Base-by-base conservation (phyloP, 2,329 filamentous ascomycete genomes). In the Rutstroemia sp. region DNA sequence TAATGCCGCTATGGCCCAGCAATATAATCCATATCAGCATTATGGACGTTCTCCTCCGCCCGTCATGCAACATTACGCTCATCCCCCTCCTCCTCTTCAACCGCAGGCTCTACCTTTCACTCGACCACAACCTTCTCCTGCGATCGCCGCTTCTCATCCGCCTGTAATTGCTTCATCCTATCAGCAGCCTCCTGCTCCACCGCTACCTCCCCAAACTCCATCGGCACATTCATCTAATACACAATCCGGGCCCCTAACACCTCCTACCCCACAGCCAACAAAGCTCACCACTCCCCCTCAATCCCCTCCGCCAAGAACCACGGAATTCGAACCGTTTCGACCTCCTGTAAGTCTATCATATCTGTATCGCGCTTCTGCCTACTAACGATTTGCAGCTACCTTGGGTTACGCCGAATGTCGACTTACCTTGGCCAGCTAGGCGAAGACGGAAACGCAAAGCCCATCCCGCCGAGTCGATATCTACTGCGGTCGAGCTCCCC, bases 121-220 rank as follows among this genome's bases (percentile, higher is more conserved):
- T 52, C 74, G 76, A 45, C 73, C 76, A 66, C 75, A 79, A 55
- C 73, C 74, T 34, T 80, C 79, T 51, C 78, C 80, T n/a, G 75
- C 72, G 49, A 63, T 77, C 69, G 75, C 79, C 54, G 76, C 82
- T 56, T 73, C 84, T 60, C 77, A 83, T 72, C 78, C 83, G 67
- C 73, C 79, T 68, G 53, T 51, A 10, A 45, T 55, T 25, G 53
- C 53, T 39, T 55, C 53, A 5, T 68, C 68, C 50, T 77, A 83
- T 72, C 78, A 83, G 67, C 73, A 79, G 68, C 68, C 68, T 48
- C 60, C 59, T n/a, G 67, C 75, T 61, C 62, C 76, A 68, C 67
- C 66, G 38, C 60, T 59, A 40, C 66, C 75, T 62, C 66, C 75
- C 62, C 63, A 73, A 71, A 68, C 76, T 71, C 62, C 65, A 14